Evolutionary conservation across 805 yeast genomes (phyloP), one percentile per base, ranked within the genome.

Genomic region (Candida michaelii): DNA sequence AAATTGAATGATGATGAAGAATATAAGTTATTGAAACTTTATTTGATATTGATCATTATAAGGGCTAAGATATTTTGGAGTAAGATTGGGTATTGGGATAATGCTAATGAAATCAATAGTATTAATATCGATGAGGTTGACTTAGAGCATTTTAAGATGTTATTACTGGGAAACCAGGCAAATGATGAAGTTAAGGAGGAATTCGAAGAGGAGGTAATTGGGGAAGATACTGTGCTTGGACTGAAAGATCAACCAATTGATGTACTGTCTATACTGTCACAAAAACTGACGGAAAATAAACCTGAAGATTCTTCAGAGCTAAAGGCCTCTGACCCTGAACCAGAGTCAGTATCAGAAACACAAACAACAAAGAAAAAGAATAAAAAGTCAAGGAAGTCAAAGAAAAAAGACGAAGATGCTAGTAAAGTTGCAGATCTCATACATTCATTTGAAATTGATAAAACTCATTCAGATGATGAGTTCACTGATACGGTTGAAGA

Each of bases 61-160:
- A 76, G 96, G 41, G 77, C 79, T 31, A 83, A 84, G 56, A 70
- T 90, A 49, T 87, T 84, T 63, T 91, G 95, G 91, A 73, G 95
- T 7, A 80, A 88, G 49, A 61, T 83, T 16, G 97, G 97, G 5
- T 73, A 82, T 23, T 85, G 91, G 90, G 86, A 83, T 44, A 59
- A 71, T 30, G 67, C 63, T 5, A 69, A 63, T 30, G 69, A 65
- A 44, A 49, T 65, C 10, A 56, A 58, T 39, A 59, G 58, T 29
- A 36, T 56, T 7, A 58, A 60, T 40, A 37, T 61, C 5, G 63
- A 59, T 39, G 64, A 59, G 15, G 44, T 60, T 6, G 40, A 49
- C 30, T 41, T 49, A 9, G 58, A 55, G 16, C 50, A 53, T 9
- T 59, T 61, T 45, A 43, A 41, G 36, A 27, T 45, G 8, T 47